Conservation (phyloP, 2,329 filamentous ascomycete genomes). For the Cytospora piceae region DNA sequence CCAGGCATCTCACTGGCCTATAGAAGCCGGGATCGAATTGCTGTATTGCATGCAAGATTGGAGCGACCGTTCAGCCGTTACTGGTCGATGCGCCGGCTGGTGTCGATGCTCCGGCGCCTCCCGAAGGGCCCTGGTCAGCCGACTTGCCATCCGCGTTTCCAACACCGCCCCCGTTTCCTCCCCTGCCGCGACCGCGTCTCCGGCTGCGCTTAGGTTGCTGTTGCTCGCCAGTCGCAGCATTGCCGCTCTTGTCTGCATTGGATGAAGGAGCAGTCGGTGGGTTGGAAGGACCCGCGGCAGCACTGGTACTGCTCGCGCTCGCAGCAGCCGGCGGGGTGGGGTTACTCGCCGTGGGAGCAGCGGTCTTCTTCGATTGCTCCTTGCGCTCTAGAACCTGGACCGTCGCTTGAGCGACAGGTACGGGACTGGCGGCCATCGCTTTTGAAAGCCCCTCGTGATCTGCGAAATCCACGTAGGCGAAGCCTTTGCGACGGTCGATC, state of each 20-base stretch:
- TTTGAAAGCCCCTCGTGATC: constrained; percentile 73
- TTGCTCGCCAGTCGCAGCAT: constrained; percentile 19
- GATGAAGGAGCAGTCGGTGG: constrained; percentile 7
- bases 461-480: constrained; percentile 89
- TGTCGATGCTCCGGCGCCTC: constrained; percentile 14
- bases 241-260: constrained; percentile 25
- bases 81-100: constrained; percentile 10
- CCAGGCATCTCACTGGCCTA: neutral
- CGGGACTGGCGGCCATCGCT: constrained; percentile 79
- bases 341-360: constrained; percentile 11
- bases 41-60: neutral
- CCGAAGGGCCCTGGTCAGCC: constrained; percentile 13
- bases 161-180: constrained; percentile 23
- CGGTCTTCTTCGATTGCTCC: constrained; percentile 51
- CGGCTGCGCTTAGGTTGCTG: constrained; percentile 29
- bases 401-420: constrained; percentile 80
- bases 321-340: constrained; percentile 2
- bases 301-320: constrained; percentile 6
- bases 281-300: constrained; percentile 7
- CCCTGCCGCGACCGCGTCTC: constrained; percentile 28
- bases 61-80: constrained; percentile 18
- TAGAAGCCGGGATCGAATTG: neutral
- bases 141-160: constrained; percentile 21
- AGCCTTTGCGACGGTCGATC: constrained; percentile 92
- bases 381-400: constrained; percentile 87